phyloP scores from a whole-genome alignment of 2,329 filamentous ascomycete species.

The Colletotrichum liriopes region DNA sequence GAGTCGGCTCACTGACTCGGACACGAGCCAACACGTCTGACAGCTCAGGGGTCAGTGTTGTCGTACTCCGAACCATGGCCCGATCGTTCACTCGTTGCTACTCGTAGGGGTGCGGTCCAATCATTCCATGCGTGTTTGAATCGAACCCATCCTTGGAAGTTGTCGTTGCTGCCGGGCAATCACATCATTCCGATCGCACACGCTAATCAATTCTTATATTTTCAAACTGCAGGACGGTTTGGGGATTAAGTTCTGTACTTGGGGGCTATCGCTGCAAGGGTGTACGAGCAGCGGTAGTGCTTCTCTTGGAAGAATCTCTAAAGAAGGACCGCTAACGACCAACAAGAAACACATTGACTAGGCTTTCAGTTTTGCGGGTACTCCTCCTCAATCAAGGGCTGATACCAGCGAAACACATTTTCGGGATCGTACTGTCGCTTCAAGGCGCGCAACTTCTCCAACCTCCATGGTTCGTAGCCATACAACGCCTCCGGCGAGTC shows the following conservation, averaged over 20 bases:
- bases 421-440: conserved; percentile 54
- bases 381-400: conserved; percentile 24
- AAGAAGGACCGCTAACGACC: no score
- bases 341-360: neutral
- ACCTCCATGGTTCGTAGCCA: conserved; percentile 39
- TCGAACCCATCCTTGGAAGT: no score
- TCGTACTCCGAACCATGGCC: neutral
- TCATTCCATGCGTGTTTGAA: neutral
- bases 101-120: neutral
- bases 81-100: neutral
- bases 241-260: no score
- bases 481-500: conserved; percentile 49
- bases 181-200: no score
- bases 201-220: no score
- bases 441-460: conserved; percentile 50
- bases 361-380: neutral
- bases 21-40: neutral
- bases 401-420: conserved; percentile 51
- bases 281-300: no score
- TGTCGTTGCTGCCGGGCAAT: neutral
- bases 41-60: neutral
- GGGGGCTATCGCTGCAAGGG: no score
- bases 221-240: no score
- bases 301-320: neutral
- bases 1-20: neutral